Base-by-base conservation (phyloP, 345 rosid species). In the Gossypium sturtianum region DNA sequence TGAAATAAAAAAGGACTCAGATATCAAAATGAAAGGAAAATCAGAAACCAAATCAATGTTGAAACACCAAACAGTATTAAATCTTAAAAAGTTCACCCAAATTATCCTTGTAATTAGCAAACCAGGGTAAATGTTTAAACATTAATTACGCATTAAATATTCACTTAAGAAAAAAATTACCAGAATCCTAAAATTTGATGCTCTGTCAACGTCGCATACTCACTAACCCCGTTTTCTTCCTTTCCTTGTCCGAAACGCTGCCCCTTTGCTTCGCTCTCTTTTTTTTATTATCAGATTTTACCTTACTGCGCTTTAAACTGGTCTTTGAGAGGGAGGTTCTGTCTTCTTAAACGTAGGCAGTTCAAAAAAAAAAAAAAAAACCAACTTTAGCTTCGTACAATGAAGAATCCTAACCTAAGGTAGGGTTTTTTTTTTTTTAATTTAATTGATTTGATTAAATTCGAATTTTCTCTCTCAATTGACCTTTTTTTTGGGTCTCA, bases 381-480 rank as follows among this genome's bases (percentile, higher is more conserved):
- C 13, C 68, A 13, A 27, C 59, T 49, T 3, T 51, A 25, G 45
- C 45, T 69, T 49, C 27, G 22, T 9, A 27, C 38, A 27, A 13
- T 69, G 72, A 69, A 51, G 59, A 69, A 49, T 27, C 45, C 44
- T 9, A 16, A 69, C 13, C 44, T 4, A 16, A 9, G 59, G 72
- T 69, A 69, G 54, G 11, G 51, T 51, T 25, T 15, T 16, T 13
- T 13, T 67, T 12, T 4, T 29, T 29, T 29, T n/a, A n/a, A 34
- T 51, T 49, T 69, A 69, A 49, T 68, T 68, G 72, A 25, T 19
- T 68, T 51, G 58, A 51, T 69, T 27, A 68, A 48, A 44, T 69
- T 68, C 20, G 51, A 17, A 16, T 27, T 69, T 27, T 9, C 59
- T 51, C 23, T 9, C 8, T 27, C 59, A 25, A 25, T 51, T 25